A percentile compares a stretch with the other conserved stretches of the same genome.
Conservation (phyloP, 768 basidiomycete species). For the Boletales sp. region DNA sequence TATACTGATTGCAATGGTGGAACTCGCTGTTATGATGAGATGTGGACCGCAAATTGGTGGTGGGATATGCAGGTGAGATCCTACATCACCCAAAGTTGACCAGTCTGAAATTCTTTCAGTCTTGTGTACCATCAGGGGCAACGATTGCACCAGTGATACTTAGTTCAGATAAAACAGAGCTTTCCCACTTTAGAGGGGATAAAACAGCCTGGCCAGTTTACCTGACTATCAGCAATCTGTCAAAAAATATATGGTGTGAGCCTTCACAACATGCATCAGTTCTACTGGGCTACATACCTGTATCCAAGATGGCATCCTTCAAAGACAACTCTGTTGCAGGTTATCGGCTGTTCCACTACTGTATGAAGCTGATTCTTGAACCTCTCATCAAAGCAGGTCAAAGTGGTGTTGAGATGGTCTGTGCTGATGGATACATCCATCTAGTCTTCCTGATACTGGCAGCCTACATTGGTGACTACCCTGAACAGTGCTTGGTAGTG, state of each 20-base stretch:
- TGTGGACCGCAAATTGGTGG: too few relatives aligned
- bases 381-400: neutral
- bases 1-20: too few relatives aligned
- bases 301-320: neutral
- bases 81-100: too few relatives aligned
- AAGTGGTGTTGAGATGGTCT: neutral
- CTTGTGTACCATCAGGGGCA: too few relatives aligned
- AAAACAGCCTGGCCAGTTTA: slow-evolving; percentile 5
- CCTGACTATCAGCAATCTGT: neutral
- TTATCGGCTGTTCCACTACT: neutral
- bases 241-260: neutral
- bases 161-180: slow-evolving; percentile 5
- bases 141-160: too few relatives aligned
- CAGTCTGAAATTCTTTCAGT: too few relatives aligned
- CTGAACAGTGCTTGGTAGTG: neutral
- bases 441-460: neutral
- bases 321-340: neutral
- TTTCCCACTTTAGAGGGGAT: neutral
- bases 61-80: too few relatives aligned
- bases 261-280: neutral
- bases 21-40: too few relatives aligned
- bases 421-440: neutral
- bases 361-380: neutral
- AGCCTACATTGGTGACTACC: neutral
- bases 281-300: neutral